Evolutionary conservation across 805 yeast genomes (phyloP), one percentile per base, ranked within the genome.

Genomic region (Komagataella pastoris): DNA sequence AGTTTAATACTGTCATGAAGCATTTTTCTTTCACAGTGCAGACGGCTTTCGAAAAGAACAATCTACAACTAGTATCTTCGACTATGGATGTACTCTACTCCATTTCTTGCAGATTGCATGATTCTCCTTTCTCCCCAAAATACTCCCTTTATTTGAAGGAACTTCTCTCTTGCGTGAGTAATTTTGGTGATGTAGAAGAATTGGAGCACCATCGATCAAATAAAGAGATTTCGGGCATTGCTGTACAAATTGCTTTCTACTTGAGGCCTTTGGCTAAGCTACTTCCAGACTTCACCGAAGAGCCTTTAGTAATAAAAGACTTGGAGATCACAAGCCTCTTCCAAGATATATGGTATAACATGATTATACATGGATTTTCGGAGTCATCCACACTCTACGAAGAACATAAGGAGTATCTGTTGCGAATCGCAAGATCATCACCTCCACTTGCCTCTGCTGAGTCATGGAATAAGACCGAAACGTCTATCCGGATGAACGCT

Each of bases 261-360:
- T 71, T 93, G 52, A 75, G 72, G 45, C 96, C 97, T 0, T 72
- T 91, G 54, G 93, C 97, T 0, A 73, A 71, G 21, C 66, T 90
- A 45, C 67, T 90, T 52, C 96, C 97, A 3, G 67, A 70, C 44
- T 71, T 74, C 6, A 70, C 71, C 40, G 73, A 74, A 24, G 57
- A 61, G 4, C 80, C 85, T 0, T 59, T 70, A 19, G 61, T 61
- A 14, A 56, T 74, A 59, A 64, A 62, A 7, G 79, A 83, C 55
- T 77, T 78, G 45, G 69, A 69, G 1, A 69, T 80, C 1, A 69
- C 80, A 49, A 73, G 76, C 48, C 69, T 82, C 54, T 88, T 91
- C 71, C 77, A 95, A 61, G 85, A 93, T 65, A 80, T 88, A 47
- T 93, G 99, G 99, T 88, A 88, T 65, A 93, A 91, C 61, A 72